Evolutionary conservation across 805 yeast species (phyloP), one percentile per base, ranked within the genome.

Genomic region (Candida orba): DNA sequence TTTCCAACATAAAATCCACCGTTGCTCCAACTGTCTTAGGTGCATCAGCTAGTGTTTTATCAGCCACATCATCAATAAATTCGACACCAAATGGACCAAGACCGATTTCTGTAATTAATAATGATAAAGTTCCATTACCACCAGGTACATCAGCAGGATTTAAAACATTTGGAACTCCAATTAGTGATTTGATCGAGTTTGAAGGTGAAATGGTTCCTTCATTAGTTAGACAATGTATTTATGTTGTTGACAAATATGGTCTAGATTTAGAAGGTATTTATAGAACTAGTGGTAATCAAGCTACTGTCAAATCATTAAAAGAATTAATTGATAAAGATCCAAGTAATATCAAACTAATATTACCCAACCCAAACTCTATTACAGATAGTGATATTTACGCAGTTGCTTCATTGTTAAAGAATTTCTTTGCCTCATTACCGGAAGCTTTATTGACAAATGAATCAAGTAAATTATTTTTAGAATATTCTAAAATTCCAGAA

Each of bases 151-250:
- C 58, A 17, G 49, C 58, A 6, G 59, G 57, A 3, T 56, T 72
- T 44, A 70, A 72, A 31, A 79, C 95, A 0, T 93, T 87, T 64
- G 97, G 96, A 0, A 79, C 82, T 0, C 82, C 95, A 1, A 71
- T 93, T n/a, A 95, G 84, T 46, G 78, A 72, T 9, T 66, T 87
- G 36, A 78, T 89, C 17, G 83, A 81, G 48, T 79, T 75, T 52
- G 96, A 95, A 49, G 91, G 89, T 43, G 95, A 87, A 51, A 82
- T 86, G 62, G 96, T 93, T 6, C 99, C 99, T 2, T 73, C 84
- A 15, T 76, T 93, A 39, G 99, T 93, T 10, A 81, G 82, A 50
- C 86, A 82, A 58, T 90, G 97, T 69, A 84, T 91, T 41, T 82
- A 81, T 50, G 82, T 90, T 8, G 80, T 93, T 31, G 98, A 93